A percentile compares a stretch with the other conserved stretches of the same genome.
phyloP scores from a whole-genome alignment of 2,329 filamentous ascomycete genomes.

The Penicillium sp. region DNA sequence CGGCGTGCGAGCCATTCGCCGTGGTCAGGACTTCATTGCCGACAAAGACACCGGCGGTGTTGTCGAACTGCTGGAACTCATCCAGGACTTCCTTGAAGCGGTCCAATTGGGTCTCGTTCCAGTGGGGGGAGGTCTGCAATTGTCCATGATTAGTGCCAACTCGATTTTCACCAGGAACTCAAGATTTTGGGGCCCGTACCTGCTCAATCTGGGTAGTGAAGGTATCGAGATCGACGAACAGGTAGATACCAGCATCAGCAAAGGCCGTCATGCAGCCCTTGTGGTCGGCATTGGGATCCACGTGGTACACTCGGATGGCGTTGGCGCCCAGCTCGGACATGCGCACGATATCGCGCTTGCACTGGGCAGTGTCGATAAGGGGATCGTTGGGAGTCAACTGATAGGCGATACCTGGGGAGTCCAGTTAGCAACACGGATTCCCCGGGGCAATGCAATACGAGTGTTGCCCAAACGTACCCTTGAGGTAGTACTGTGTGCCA shows the following conservation, averaged over 20 bases:
- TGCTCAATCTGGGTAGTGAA: slow-evolving; percentile 53
- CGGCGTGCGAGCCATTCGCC: slow-evolving; percentile 64
- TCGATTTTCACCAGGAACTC: background rate
- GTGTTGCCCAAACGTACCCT: slow-evolving; percentile 61
- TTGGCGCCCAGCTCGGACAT: slow-evolving; percentile 85
- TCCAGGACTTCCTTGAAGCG: slow-evolving; percentile 76
- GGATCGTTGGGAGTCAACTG: slow-evolving; percentile 72
- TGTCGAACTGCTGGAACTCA: slow-evolving; percentile 76
- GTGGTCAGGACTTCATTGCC: slow-evolving; percentile 78
- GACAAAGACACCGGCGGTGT: slow-evolving; percentile 82
- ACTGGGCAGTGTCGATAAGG: slow-evolving; percentile 76
- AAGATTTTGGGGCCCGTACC: slow-evolving; percentile 35
- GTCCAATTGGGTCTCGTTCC: slow-evolving; percentile 74
- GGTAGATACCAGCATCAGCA: slow-evolving; percentile 79
- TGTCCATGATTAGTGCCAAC: slow-evolving; percentile 12
- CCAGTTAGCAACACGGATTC: slow-evolving; percentile 10
- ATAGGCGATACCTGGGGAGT: slow-evolving; percentile 71
- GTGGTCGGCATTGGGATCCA: slow-evolving; percentile 74
- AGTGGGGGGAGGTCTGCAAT: slow-evolving; percentile 63
- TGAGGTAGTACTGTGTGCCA: slow-evolving; percentile 82
- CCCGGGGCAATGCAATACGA: slow-evolving; percentile 3
- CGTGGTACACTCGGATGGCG: slow-evolving; percentile 86
- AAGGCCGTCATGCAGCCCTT: slow-evolving; percentile 81
- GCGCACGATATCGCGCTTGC: slow-evolving; percentile 72
- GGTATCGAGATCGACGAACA: slow-evolving; percentile 77